Percentiles rank a stretch among this genome's conserved stretches.
Evolutionary conservation across 257 asterid genomes (phyloP).

Genomic region (Ilex asprella): DNA sequence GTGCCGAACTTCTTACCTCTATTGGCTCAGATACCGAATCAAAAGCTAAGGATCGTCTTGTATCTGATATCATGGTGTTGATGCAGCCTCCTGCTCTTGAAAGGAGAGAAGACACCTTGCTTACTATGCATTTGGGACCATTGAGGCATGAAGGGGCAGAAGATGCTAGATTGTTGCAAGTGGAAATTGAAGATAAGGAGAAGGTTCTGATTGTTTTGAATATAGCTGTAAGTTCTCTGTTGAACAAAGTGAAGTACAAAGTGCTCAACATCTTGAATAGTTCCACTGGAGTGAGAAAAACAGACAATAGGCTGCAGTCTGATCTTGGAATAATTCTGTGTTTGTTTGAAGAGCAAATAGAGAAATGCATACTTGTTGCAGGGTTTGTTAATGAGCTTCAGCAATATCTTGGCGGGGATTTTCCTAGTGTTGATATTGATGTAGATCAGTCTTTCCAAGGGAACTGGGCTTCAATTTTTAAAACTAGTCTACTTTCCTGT

Average conservation of each 20-base stretch:
- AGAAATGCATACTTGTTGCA: slow-evolving; percentile 68
- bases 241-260: slow-evolving; percentile 48
- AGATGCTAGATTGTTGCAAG: slow-evolving; percentile 21
- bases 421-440: slow-evolving; percentile 27
- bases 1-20: slow-evolving; percentile 53
- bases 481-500: slow-evolving; percentile 49
- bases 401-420: slow-evolving; percentile 38
- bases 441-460: slow-evolving; percentile 23
- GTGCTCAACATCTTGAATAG: slow-evolving; percentile 42
- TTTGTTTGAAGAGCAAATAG: slow-evolving; percentile 74
- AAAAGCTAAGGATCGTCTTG: slow-evolving; percentile 61
- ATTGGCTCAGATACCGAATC: slow-evolving; percentile 71
- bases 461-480: slow-evolving; percentile 66
- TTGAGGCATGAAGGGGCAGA: slow-evolving; percentile 29
- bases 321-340: slow-evolving; percentile 51
- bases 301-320: slow-evolving; percentile 30
- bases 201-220: slow-evolving; percentile 36
- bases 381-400: slow-evolving; percentile 63
- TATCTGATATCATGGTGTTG: slow-evolving; percentile 59
- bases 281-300: slow-evolving; percentile 29
- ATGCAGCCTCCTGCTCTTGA: slow-evolving; percentile 46
- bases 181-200: slow-evolving; percentile 48
- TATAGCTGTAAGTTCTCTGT: slow-evolving; percentile 54
- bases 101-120: slow-evolving; percentile 32
- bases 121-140: slow-evolving; percentile 33